Conservation (phyloP, 2,329 filamentous ascomycete genomes). For the Dactylellina parvicollis region DNA sequence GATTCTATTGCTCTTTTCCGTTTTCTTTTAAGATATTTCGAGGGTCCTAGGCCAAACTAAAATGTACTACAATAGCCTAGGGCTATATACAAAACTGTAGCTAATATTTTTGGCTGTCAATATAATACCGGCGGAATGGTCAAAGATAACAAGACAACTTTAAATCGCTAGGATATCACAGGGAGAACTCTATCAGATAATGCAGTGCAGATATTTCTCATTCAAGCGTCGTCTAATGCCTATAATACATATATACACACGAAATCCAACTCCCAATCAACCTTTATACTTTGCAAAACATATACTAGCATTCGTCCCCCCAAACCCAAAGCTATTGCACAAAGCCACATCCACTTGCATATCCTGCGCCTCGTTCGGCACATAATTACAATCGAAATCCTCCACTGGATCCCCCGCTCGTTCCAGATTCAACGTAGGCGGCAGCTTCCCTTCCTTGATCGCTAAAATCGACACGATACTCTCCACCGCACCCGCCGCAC, state of each 20-base stretch:
- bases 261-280: not conserved
- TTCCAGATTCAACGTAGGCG: constrained; percentile 85
- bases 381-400: constrained; percentile 84
- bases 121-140: too few species aligned
- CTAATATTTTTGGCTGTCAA: too few species aligned
- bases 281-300: constrained; percentile 71
- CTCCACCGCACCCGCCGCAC: constrained; percentile 89
- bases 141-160: too few species aligned
- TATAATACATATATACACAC: not conserved
- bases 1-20: too few species aligned
- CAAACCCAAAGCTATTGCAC: constrained; percentile 97
- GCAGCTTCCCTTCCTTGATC: constrained; percentile 79
- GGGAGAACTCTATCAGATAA: too few species aligned
- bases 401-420: constrained; percentile 68
- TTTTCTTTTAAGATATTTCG: too few species aligned
- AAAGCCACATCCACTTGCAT: constrained; percentile 77
- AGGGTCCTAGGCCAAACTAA: too few species aligned
- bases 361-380: constrained; percentile 76
- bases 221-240: not conserved
- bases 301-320: constrained; percentile 91
- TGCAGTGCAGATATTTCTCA: too few species aligned
- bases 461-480: constrained; percentile 84
- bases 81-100: too few species aligned
- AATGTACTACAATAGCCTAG: too few species aligned
- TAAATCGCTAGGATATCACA: too few species aligned